These are phyloP conservation scores for Aspergillus kassunensis DNA, from an alignment of 495 filamentous ascomycete genomes.

Conservation along the genomic window DNA sequence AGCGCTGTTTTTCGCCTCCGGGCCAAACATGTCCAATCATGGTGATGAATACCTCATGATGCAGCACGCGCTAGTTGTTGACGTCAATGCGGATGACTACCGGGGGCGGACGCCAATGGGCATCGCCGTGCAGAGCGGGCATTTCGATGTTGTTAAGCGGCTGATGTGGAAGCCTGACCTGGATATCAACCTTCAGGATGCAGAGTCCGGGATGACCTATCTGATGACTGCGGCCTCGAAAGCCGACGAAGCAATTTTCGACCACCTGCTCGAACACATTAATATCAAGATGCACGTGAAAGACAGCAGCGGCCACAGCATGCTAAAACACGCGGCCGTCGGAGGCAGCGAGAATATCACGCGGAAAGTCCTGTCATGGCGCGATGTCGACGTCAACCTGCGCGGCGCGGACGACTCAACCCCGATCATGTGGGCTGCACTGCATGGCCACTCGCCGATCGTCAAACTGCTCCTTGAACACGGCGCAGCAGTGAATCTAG, in stretches of 20 bases:
- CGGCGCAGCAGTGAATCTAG: constrained; percentile 4
- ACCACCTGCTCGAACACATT: neutral
- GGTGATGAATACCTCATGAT: neutral
- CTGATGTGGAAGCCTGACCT: neutral
- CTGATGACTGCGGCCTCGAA: neutral
- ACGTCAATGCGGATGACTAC: constrained; percentile 1
- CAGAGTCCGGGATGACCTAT: neutral
- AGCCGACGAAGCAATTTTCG: neutral
- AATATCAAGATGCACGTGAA: neutral
- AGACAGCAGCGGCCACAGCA: neutral
- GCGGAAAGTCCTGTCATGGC: neutral
- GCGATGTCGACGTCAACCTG: neutral
- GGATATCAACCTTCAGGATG: neutral
- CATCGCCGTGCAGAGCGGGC: neutral
- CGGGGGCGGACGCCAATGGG: neutral
- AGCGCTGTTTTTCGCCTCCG: neutral
- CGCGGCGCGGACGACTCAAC: neutral
- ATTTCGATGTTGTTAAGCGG: neutral
- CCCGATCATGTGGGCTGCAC: constrained; percentile 1
- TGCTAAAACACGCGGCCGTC: neutral
- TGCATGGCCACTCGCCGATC: constrained; percentile 3
- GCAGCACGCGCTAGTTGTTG: neutral
- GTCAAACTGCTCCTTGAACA: constrained; percentile 6
- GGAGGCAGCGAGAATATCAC: neutral
- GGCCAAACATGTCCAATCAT: neutral